phyloP scores from a whole-genome alignment of 371 early-diverging fungal genomes.

The Mortierella polycephala region DNA sequence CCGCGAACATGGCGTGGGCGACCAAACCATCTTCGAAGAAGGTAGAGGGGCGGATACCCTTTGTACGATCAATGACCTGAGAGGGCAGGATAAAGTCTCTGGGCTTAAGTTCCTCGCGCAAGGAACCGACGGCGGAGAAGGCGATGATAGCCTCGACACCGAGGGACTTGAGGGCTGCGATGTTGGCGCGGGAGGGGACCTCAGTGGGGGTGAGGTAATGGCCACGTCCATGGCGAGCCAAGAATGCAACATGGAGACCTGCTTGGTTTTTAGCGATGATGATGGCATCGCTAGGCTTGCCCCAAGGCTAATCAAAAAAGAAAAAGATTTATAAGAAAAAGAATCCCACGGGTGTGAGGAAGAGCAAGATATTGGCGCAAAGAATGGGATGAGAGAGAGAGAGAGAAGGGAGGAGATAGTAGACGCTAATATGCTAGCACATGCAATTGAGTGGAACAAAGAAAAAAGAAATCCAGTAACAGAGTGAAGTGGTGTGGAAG shows the following conservation, averaged over 20 bases:
- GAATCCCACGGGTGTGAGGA: no score
- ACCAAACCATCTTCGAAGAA: constrained; percentile 94
- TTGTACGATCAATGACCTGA: constrained; percentile 97
- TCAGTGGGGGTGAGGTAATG: constrained; percentile 80
- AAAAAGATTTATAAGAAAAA: background rate
- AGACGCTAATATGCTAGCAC: background rate
- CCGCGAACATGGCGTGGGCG: constrained; percentile 93
- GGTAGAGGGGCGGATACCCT: constrained; percentile 85
- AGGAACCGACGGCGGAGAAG: constrained; percentile 93
- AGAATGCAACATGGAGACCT: constrained; percentile 92
- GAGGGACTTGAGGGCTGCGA: constrained; percentile 94
- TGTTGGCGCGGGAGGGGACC: constrained; percentile 95
- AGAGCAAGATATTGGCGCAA: no score
- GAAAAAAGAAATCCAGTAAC: background rate
- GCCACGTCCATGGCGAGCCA: constrained; percentile 95
- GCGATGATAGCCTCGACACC: constrained; percentile 95
- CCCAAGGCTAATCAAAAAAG: constrained; percentile 83
- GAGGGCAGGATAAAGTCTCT: constrained; percentile 94
- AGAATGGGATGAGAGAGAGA: background rate
- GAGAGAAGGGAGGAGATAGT: background rate
- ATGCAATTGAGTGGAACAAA: constrained; percentile 6
- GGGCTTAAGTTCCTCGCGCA: constrained; percentile 93
- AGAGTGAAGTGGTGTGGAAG: background rate
- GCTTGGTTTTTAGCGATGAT: constrained; percentile 72
- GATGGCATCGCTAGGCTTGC: constrained; percentile 83